Conservation (phyloP, 78 protist genomes). For the Isochrysis galbana region DNA sequence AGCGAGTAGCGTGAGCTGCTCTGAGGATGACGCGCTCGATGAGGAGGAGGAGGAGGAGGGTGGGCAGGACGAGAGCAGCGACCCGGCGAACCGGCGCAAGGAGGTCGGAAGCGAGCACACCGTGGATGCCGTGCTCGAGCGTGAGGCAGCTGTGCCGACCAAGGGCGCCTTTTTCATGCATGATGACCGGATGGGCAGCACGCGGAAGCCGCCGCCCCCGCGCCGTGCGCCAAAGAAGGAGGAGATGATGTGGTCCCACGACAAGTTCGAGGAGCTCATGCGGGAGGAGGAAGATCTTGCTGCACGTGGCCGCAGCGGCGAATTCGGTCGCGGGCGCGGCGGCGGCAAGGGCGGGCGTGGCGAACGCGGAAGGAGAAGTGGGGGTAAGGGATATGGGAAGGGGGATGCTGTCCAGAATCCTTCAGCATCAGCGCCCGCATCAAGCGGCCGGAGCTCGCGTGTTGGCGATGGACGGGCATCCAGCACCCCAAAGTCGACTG, state of each 20-base stretch:
- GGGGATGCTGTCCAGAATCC: no score
- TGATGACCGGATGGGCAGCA: not conserved
- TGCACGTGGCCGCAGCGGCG: not conserved
- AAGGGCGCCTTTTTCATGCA: not conserved
- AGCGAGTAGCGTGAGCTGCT: no score
- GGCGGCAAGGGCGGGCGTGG: not conserved
- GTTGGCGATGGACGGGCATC: no score
- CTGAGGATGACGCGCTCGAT: no score
- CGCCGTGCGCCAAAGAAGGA: not conserved
- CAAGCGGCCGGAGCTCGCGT: no score
- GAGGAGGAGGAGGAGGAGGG: no score
- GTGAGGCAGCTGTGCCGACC: not conserved
- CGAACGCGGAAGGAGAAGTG: no score
- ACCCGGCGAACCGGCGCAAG: not conserved
- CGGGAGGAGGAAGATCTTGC: not conserved
- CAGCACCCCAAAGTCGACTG: no score
- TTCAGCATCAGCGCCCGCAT: no score
- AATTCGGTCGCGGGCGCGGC: not conserved
- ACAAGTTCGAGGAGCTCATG: constrained; percentile 1
- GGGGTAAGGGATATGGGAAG: no score
- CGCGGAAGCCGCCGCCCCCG: not conserved
- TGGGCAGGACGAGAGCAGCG: not conserved
- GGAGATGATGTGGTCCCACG: not conserved
- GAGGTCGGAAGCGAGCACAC: not conserved
- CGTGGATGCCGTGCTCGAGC: not conserved